phyloP scores from a whole-genome alignment of 768 basidiomycete genomes.

The Cyclocybe aegerita region DNA sequence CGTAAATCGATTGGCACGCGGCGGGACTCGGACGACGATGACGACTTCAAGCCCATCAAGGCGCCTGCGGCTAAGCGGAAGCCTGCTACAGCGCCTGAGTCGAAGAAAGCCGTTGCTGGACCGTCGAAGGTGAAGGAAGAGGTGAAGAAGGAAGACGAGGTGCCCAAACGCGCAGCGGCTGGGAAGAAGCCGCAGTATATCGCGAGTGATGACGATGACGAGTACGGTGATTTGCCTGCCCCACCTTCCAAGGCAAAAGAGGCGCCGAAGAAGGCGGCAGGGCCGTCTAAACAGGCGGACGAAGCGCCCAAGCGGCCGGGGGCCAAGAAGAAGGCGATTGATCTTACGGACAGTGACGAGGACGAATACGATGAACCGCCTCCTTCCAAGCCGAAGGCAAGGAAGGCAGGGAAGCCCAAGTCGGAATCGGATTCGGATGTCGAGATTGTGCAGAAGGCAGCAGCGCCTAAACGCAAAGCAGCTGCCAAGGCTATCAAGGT shows the following conservation, averaged over 20 bases:
- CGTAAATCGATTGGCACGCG: constrained; percentile 46
- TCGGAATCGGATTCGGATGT: constrained; percentile 39
- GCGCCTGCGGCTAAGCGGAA: constrained; percentile 41
- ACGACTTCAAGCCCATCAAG: constrained; percentile 50
- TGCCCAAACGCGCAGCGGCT: constrained; percentile 18
- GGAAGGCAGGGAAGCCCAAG: constrained; percentile 27
- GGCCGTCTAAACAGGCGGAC: constrained; percentile 13
- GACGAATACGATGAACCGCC: constrained; percentile 5
- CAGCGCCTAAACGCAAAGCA: constrained; percentile 13
- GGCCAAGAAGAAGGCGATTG: constrained; percentile 11
- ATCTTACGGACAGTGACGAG: constrained; percentile 11
- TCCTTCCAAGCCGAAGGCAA: constrained; percentile 14
- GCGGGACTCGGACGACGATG: constrained; percentile 37
- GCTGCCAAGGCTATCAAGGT: constrained; percentile 19
- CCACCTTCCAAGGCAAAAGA: constrained; percentile 11
- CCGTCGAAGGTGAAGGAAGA: constrained; percentile 17
- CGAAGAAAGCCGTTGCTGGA: constrained; percentile 12
- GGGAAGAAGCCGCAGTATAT: constrained; percentile 18
- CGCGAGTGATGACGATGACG: constrained; percentile 10
- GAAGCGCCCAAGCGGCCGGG: constrained; percentile 22
- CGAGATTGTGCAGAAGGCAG: constrained; percentile 20
- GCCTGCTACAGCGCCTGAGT: constrained; percentile 19
- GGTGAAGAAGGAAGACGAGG: constrained; percentile 18
- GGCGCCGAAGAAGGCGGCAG: constrained; percentile 7
- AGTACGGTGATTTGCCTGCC: background rate